Percentiles rank a stretch among this genome's conserved stretches.
These are phyloP conservation scores for Leishmania martiniquensis DNA, from an alignment of 208 protist species.

Conservation along the genomic window DNA sequence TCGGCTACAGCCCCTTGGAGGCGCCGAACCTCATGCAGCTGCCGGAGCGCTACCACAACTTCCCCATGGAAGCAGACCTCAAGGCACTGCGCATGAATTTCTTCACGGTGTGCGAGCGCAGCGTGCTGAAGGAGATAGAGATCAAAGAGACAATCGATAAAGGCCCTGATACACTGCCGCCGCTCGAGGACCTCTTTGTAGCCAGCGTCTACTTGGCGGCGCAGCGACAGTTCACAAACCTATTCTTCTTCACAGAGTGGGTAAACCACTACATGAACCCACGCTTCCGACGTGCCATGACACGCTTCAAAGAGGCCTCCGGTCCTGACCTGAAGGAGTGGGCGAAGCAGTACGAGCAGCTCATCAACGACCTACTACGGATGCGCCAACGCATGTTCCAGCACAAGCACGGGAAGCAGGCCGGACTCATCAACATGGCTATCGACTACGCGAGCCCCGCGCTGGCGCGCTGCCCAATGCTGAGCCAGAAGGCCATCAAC, in stretches of 20 bases:
- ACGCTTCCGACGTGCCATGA: constrained; percentile 67
- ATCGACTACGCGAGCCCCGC: constrained; percentile 81
- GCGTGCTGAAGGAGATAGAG: constrained; percentile 89
- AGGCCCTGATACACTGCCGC: constrained; percentile 70
- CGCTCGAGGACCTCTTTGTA: constrained; percentile 82
- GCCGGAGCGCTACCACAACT: constrained; percentile 91
- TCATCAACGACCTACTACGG: constrained; percentile 81
- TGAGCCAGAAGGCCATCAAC: constrained; percentile 91
- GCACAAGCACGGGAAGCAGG: constrained; percentile 80
- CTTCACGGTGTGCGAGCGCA: constrained; percentile 82
- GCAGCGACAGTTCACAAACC: constrained; percentile 86
- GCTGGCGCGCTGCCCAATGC: constrained; percentile 78
- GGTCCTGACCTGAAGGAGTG: constrained; percentile 86
- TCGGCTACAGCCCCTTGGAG: constrained; percentile 86
- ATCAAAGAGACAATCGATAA: constrained; percentile 87
- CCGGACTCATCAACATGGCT: constrained; percentile 55
- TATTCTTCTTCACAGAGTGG: constrained; percentile 86
- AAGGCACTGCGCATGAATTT: constrained; percentile 89
- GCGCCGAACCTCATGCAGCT: constrained; percentile 83
- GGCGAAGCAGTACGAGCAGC: constrained; percentile 88
- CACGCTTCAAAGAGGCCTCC: constrained; percentile 86
- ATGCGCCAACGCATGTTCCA: constrained; percentile 87
- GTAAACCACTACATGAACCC: constrained; percentile 77
- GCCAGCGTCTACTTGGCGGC: constrained; percentile 77
- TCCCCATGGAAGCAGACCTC: constrained; percentile 82